Conservation (phyloP, 805 yeast genomes). For the Ogataea paradorogensis region DNA sequence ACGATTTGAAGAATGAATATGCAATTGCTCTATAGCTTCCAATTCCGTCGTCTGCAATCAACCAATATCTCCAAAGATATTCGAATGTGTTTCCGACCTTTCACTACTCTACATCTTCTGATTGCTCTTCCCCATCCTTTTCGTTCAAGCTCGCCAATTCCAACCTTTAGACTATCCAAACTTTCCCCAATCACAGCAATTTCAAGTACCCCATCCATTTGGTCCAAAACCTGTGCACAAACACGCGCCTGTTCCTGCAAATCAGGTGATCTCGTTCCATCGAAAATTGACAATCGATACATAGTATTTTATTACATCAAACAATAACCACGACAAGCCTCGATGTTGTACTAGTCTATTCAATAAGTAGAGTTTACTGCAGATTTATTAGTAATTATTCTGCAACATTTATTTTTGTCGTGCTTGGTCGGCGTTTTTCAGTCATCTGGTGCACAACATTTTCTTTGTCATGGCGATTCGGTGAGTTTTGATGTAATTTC, state of each 20-base stretch:
- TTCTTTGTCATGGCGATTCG: neutral
- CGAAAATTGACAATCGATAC: conserved; percentile 6
- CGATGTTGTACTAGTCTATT: no score
- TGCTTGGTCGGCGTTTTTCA: neutral
- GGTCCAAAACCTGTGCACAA: neutral
- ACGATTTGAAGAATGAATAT: conserved; percentile 41
- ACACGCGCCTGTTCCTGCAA: neutral
- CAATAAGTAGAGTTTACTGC: neutral
- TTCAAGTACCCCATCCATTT: neutral
- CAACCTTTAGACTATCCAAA: conserved; percentile 2
- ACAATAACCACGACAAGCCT: no score
- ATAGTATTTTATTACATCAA: neutral
- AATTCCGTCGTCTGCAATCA: neutral
- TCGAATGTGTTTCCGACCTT: neutral
- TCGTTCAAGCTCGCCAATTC: conserved; percentile 1
- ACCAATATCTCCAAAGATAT: conserved; percentile 3
- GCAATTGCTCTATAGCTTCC: conserved; percentile 2
- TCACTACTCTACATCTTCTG: conserved; percentile 2
- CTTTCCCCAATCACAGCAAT: conserved; percentile 3
- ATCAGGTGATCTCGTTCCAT: conserved; percentile 1
- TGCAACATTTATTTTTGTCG: no score
- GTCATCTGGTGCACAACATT: neutral
- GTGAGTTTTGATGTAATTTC: neutral
- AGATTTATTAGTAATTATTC: no score
- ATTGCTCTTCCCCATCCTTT: conserved; percentile 3